Conservation (phyloP, 139 green algal genomes). For the Medakamo hakoo region DNA sequence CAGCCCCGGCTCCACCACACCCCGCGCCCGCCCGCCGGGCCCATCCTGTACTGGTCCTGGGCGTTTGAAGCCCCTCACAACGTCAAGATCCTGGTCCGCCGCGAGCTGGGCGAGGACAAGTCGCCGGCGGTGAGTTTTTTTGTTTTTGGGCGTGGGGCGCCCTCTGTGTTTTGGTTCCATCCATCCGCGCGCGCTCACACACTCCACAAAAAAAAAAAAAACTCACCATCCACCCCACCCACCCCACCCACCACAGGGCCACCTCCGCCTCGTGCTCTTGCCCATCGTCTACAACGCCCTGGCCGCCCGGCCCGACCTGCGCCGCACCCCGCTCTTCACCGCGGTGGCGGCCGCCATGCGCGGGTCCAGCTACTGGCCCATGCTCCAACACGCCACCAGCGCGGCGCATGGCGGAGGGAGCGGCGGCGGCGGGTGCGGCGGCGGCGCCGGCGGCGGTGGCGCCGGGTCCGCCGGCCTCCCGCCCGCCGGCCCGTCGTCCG, state of each 20-base stretch:
- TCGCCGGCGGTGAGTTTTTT: constrained; percentile 13
- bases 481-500: too few species aligned
- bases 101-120: constrained; percentile 26
- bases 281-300: constrained; percentile 51
- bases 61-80: constrained; percentile 33
- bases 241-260: constrained; percentile 19
- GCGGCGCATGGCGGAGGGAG: neutral
- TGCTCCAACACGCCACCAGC: too few species aligned
- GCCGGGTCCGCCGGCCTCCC: too few species aligned
- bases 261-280: constrained; percentile 33
- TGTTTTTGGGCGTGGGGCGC: too few species aligned
- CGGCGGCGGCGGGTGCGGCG: too few species aligned
- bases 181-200: neutral
- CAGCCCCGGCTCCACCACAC: neutral
- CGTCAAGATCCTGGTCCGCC: constrained; percentile 24
- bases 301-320: constrained; percentile 16
- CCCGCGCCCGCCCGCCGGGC: too few species aligned
- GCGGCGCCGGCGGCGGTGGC: too few species aligned
- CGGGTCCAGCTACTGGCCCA: constrained; percentile 10
- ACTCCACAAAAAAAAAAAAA: too few species aligned
- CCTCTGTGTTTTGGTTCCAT: too few species aligned
- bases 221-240: neutral
- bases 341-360: constrained; percentile 12
- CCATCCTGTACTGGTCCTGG: constrained; percentile 33
- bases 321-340: constrained; percentile 9